Conservation (phyloP, 305 asterid species). For the Ruellia speciosa region DNA sequence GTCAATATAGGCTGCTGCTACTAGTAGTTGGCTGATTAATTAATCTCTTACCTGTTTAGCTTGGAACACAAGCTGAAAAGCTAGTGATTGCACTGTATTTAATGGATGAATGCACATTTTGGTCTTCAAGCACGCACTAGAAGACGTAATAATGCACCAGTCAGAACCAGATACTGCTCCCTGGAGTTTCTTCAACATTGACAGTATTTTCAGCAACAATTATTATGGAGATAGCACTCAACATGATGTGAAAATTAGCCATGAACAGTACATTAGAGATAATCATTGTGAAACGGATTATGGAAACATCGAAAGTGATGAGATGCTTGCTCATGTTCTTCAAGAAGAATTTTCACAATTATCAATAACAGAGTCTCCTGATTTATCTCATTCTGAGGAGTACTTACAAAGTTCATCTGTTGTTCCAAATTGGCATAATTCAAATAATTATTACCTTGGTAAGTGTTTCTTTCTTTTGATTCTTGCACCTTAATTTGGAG, state of each 20-base stretch:
- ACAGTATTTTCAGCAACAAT: conserved; percentile 57
- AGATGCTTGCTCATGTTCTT: conserved; percentile 50
- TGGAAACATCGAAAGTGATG: conserved; percentile 44
- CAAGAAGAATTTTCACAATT: conserved; percentile 58
- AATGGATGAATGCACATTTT: conserved; percentile 20
- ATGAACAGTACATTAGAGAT: conserved; percentile 51
- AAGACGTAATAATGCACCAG: conserved; percentile 46
- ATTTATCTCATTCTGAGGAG: conserved; percentile 35
- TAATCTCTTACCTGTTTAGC: conserved; percentile 16
- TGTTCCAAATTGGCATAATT: conserved; percentile 46
- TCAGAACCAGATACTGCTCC: conserved; percentile 59
- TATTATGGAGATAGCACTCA: conserved; percentile 67
- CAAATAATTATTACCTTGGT: conserved; percentile 48
- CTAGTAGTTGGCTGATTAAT: conserved; percentile 4
- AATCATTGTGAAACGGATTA: conserved; percentile 27
- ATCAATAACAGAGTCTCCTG: conserved; percentile 50
- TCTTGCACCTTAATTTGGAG: conserved; percentile 15
- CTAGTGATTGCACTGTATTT: conserved; percentile 17
- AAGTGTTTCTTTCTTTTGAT: conserved; percentile 20
- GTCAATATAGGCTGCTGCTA: too few species aligned
- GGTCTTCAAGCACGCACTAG: conserved; percentile 23
- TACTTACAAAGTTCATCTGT: conserved; percentile 35
- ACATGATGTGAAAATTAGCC: conserved; percentile 62
- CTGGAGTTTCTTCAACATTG: conserved; percentile 54
- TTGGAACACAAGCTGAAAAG: conserved; percentile 16